Evolutionary conservation across 495 filamentous ascomycete genomes (phyloP).

Genomic region (Patellaria atrata): DNA sequence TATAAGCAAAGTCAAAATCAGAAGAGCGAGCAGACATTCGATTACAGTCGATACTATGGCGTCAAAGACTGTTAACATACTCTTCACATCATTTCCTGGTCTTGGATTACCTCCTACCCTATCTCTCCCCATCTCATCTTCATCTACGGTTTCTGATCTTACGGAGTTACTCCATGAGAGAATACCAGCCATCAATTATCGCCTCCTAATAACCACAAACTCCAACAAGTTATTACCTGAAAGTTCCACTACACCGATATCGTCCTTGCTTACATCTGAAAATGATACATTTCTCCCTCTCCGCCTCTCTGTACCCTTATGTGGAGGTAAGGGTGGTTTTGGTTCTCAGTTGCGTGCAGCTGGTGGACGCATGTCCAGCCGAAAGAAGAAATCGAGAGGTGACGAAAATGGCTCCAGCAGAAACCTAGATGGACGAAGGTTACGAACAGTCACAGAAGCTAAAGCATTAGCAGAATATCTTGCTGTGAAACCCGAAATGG

Average conservation of each 20-base stretch:
- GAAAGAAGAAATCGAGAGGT: slow-evolving; percentile 72
- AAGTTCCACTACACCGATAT: slow-evolving; percentile 34
- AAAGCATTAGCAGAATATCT: slow-evolving; percentile 91
- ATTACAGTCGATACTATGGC: slow-evolving; percentile 3
- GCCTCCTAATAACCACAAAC: slow-evolving; percentile 67
- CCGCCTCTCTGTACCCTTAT: slow-evolving; percentile 57
- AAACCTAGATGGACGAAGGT: slow-evolving; percentile 80
- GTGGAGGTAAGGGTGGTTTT: slow-evolving; percentile 93
- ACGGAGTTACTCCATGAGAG: slow-evolving; percentile 44
- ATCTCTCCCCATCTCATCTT: slow-evolving; percentile 40
- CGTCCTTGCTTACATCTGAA: slow-evolving; percentile 34
- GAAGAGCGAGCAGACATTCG: no score
- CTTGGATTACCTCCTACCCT: slow-evolving; percentile 67
- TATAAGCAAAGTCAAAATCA: no score
- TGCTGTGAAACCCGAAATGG: slow-evolving; percentile 93
- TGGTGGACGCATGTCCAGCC: slow-evolving; percentile 91
- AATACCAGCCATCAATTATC: slow-evolving; percentile 40
- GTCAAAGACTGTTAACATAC: slow-evolving; percentile 51
- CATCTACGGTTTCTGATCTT: slow-evolving; percentile 53
- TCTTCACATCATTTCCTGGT: slow-evolving; percentile 71
- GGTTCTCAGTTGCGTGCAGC: slow-evolving; percentile 93
- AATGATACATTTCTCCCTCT: slow-evolving; percentile 60
- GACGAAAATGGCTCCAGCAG: slow-evolving; percentile 78
- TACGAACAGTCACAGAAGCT: slow-evolving; percentile 85
- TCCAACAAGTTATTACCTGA: slow-evolving; percentile 54